Base-by-base conservation (phyloP, 768 basidiomycete genomes). In the Scleroderma citrinum region DNA sequence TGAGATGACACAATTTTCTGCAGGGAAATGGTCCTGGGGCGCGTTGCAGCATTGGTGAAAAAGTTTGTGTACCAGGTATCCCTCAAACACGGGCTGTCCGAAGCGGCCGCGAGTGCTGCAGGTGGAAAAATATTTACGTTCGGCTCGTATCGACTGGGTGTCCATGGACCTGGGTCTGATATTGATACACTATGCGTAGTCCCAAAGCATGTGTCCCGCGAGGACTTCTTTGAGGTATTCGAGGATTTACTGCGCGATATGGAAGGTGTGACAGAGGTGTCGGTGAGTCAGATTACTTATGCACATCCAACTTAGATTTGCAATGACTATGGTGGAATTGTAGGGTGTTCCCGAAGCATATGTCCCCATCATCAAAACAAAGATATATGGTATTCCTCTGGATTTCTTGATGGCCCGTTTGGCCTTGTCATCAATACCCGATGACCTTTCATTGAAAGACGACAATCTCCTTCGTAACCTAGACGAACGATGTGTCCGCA, bases 101-200 rank as follows among this genome's bases (percentile, higher is more conserved):
- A 97, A 55, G 70, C 85, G 17, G 87, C 91, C 1, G 94, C 95
- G 8, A 80, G 71, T 45, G 84, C 89, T 42, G 92, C 96, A 8
- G 96, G 96, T 45, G 96, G 94, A 55, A 95, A 98, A 75, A 98
- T 99, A 65, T 99, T 92, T 68, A 98, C 96, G 7, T 99, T 95
- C 67, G 96, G 96, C 36, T 97, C 94, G 45, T 98, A 97, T 75
- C 87, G 96, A 59, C 73, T 99, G 43, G 96, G 96, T 51, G 96
- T 98, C 19, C 96, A 98, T 68, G 92, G 91, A 12, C 96, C 95
- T 31, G 88, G 91, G 3, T 77, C 86, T 43, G 95, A 99, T 79
- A 97, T 99, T 65, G 96, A 99, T 73, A 96, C 94, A n/a, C 72
- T 99, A 19, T 89, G 92, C 63, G 95, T 98, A 31, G 96, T 95